Conservation (phyloP, 768 basidiomycete species). For the Tubosaeta sp. region DNA sequence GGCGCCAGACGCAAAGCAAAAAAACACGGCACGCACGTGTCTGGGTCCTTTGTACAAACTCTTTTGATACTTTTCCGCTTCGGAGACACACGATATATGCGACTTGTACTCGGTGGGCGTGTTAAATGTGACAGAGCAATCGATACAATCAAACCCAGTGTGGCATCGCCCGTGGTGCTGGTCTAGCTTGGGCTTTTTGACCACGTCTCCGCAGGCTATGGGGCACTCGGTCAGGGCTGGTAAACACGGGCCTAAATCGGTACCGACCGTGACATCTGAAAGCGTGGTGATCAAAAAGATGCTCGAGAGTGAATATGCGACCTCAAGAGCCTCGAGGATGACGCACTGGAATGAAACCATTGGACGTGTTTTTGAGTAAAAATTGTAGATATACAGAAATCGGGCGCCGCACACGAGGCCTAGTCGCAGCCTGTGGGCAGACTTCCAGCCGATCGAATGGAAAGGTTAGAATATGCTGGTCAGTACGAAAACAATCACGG, state of each 20-base stretch:
- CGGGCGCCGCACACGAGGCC: neutral
- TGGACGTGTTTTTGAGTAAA: neutral
- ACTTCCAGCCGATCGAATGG: neutral
- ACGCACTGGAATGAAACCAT: constrained; percentile 79
- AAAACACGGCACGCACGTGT: constrained; percentile 24
- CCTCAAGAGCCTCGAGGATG: neutral
- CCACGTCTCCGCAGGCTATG: constrained; percentile 75
- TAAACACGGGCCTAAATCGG: neutral
- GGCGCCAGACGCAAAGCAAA: neutral
- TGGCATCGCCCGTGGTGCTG: constrained; percentile 62
- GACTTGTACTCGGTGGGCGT: constrained; percentile 73
- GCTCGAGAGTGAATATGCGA: neutral
- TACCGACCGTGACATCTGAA: constrained; percentile 66
- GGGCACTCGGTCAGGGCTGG: neutral
- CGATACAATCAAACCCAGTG: constrained; percentile 74
- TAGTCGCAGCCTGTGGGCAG: neutral
- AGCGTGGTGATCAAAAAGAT: neutral
- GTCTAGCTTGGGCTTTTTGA: constrained; percentile 93
- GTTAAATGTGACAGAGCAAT: constrained; percentile 83
- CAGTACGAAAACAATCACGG: neutral
- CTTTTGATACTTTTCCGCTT: constrained; percentile 94
- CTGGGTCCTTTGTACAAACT: constrained; percentile 78
- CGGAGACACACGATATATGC: constrained; percentile 81
- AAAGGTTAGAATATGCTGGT: neutral
- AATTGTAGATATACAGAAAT: neutral